These are phyloP conservation scores for Xylaria sp. DNA, from an alignment of 2,329 filamentous ascomycete genomes.

Conservation along the genomic window DNA sequence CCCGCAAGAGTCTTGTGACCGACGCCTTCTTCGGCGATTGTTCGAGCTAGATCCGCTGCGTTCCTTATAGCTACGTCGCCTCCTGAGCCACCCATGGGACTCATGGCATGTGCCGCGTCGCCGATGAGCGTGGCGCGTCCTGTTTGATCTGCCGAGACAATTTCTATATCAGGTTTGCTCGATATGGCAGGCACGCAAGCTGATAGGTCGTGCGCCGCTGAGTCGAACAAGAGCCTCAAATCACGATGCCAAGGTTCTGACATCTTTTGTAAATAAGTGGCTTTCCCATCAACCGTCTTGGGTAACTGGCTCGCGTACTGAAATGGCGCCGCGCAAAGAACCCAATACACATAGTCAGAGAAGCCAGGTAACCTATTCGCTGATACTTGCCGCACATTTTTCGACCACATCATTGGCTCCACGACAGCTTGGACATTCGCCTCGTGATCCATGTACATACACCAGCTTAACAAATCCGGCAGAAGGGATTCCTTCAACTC, in stretches of 20 bases:
- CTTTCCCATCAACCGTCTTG: constrained; percentile 44
- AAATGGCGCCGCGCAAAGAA: constrained; percentile 43
- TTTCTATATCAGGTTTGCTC: constrained; percentile 48
- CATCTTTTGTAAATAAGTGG: constrained; percentile 37
- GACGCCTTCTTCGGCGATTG: constrained; percentile 42
- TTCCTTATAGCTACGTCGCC: constrained; percentile 47
- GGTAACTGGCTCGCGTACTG: constrained; percentile 43
- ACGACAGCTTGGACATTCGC: constrained; percentile 45
- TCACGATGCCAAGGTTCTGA: constrained; percentile 46
- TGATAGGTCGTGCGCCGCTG: constrained; percentile 41
- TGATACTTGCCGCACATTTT: constrained; percentile 39
- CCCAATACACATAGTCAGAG: constrained; percentile 47
- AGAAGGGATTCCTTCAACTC: constrained; percentile 37
- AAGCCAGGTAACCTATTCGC: constrained; percentile 42
- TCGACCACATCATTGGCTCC: constrained; percentile 48
- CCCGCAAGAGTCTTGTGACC: constrained; percentile 32
- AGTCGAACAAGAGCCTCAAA: constrained; percentile 44
- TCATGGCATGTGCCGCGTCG: constrained; percentile 49
- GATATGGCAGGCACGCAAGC: constrained; percentile 47
- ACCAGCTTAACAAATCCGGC: constrained; percentile 47
- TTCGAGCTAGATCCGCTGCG: constrained; percentile 45
- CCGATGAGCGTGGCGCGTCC: constrained; percentile 44
- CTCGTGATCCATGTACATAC: constrained; percentile 48
- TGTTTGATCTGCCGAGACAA: constrained; percentile 36
- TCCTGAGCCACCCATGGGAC: constrained; percentile 49